Conservation (phyloP, 169 alveolate species). For the Eimeria necatrix region DNA sequence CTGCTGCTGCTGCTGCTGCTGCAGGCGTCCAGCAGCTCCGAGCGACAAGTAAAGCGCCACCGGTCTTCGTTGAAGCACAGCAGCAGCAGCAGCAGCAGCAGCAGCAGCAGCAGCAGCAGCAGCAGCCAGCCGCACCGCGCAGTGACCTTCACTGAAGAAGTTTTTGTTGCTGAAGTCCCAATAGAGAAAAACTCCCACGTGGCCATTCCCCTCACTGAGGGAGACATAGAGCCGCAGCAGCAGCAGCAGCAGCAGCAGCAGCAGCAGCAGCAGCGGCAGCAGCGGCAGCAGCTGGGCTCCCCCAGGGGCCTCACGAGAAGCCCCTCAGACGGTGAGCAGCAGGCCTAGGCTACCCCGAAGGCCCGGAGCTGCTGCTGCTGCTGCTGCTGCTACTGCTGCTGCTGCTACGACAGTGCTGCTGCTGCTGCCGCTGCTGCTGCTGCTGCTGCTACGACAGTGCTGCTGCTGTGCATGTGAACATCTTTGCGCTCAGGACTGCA, state of each 20-base stretch:
- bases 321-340: no score
- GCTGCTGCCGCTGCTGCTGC: neutral
- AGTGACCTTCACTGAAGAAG: constrained; percentile 7
- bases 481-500: neutral
- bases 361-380: neutral
- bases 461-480: neutral
- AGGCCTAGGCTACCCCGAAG: neutral
- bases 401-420: constrained; percentile 31
- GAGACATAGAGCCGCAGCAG: no score
- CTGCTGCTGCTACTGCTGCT: constrained; percentile 26
- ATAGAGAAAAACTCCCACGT: neutral
- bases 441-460: constrained; percentile 30
- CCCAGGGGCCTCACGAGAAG: no score
- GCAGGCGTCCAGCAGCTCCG: neutral
- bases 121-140: constrained; percentile 6
- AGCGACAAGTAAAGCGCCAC: neutral
- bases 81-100: no score
- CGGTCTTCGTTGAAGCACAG: constrained; percentile 39
- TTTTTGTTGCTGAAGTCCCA: constrained; percentile 6
- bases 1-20: constrained; percentile 28
- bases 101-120: constrained; percentile 43
- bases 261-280: constrained; percentile 12
- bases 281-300: neutral
- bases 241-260: constrained; percentile 64
- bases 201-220: constrained; percentile 5